Evolutionary conservation across 1,284 basidiomycete genomes (phyloP).

Genomic region (Sporisorium graminicola): DNA sequence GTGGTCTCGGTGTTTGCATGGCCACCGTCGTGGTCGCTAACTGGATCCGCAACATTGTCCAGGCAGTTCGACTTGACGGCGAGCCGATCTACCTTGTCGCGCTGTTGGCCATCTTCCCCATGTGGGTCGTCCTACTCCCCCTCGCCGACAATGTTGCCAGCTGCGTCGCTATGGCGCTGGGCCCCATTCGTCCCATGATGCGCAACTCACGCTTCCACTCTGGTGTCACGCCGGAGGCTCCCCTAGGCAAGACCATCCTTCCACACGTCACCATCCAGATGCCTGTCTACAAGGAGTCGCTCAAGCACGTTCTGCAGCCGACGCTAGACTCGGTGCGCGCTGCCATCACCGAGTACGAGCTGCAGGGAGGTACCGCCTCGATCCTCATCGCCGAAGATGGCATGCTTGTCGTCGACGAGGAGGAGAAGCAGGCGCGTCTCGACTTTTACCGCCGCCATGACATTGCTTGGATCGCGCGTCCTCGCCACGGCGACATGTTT

Average conservation of each 20-base stretch:
- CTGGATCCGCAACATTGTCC: slow-evolving; percentile 29
- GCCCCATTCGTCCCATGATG: slow-evolving; percentile 78
- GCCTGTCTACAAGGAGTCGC: slow-evolving; percentile 79
- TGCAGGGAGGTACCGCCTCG: slow-evolving; percentile 82
- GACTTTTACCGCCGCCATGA: slow-evolving; percentile 81
- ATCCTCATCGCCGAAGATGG: slow-evolving; percentile 86
- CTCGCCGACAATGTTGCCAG: slow-evolving; percentile 75
- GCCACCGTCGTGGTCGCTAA: slow-evolving; percentile 29
- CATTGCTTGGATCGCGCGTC: slow-evolving; percentile 85
- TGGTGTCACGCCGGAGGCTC: slow-evolving; percentile 66
- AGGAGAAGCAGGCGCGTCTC: slow-evolving; percentile 78
- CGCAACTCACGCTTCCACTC: slow-evolving; percentile 71
- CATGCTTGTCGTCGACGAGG: slow-evolving; percentile 75
- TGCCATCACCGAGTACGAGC: slow-evolving; percentile 87
- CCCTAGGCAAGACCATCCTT: slow-evolving; percentile 67
- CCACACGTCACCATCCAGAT: slow-evolving; percentile 83
- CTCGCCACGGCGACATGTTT: slow-evolving; percentile 79
- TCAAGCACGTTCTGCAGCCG: slow-evolving; percentile 73
- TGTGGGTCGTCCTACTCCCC: slow-evolving; percentile 66
- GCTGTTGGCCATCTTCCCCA: slow-evolving; percentile 22
- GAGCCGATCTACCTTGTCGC: slow-evolving; percentile 25
- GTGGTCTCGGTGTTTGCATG: slow-evolving; percentile 32
- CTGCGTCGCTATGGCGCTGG: slow-evolving; percentile 56
- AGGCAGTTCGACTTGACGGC: slow-evolving; percentile 30
- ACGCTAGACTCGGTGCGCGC: slow-evolving; percentile 84